Conservation (phyloP, 2,329 filamentous ascomycete genomes). For the Fusarium kyushuense region DNA sequence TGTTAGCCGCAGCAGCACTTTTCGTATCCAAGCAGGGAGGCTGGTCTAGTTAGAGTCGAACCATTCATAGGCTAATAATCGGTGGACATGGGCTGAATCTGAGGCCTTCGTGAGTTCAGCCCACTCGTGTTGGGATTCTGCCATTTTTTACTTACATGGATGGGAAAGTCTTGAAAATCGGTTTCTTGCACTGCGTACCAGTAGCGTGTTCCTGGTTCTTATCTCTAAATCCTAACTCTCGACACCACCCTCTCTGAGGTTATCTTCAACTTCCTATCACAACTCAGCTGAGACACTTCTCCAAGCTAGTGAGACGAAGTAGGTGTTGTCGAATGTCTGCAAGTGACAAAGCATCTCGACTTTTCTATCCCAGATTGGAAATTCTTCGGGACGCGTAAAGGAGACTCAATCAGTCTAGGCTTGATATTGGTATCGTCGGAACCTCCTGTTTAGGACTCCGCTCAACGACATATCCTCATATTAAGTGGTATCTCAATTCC, state of each 20-base stretch:
- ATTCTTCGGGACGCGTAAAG: slow-evolving; percentile 20
- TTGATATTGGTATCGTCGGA: slow-evolving; percentile 12
- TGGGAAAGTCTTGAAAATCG: slow-evolving; percentile 10
- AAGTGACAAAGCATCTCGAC: slow-evolving; percentile 14
- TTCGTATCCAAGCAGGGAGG: slow-evolving; percentile 29
- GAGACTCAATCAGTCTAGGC: slow-evolving; percentile 12
- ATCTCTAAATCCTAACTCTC: slow-evolving; percentile 9
- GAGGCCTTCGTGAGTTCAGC: slow-evolving; percentile 25
- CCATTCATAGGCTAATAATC: slow-evolving; percentile 16
- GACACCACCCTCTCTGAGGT: slow-evolving; percentile 10
- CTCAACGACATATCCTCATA: slow-evolving; percentile 20
- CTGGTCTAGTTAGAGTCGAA: slow-evolving; percentile 8
- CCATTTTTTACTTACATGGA: slow-evolving; percentile 11
- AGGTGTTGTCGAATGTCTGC: slow-evolving; percentile 8
- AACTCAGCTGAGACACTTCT: slow-evolving; percentile 1
- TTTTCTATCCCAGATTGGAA: slow-evolving; percentile 16
- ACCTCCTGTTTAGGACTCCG: slow-evolving; percentile 4
- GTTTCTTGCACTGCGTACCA: slow-evolving; percentile 12
- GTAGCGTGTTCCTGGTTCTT: slow-evolving; percentile 20
- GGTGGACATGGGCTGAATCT: slow-evolving; percentile 17
- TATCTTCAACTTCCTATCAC: slow-evolving; percentile 16
- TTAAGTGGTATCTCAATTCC: slow-evolving; percentile 27
- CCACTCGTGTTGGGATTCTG: slow-evolving; percentile 23
- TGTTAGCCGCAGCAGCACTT: slow-evolving; percentile 28
- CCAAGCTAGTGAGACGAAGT: slow-evolving; percentile 31